A percentile compares a stretch with the other conserved stretches of the same genome.
phyloP scores from a whole-genome alignment of 2,329 filamentous ascomycete genomes.

The Emmonsia crescens region DNA sequence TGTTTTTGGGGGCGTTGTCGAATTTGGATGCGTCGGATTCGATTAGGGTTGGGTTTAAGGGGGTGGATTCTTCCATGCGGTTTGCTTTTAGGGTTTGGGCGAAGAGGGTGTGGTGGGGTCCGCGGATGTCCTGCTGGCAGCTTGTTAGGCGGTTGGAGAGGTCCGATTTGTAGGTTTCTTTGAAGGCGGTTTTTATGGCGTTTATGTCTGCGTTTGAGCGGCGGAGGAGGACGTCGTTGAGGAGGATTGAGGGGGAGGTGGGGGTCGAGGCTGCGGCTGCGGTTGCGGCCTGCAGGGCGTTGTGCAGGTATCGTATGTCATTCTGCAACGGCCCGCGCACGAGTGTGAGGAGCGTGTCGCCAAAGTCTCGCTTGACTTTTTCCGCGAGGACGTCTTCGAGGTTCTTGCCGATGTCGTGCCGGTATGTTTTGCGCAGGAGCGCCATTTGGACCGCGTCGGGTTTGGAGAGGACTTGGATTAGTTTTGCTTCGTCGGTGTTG shows the following conservation, averaged over 20 bases:
- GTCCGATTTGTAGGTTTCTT: conserved; percentile 49
- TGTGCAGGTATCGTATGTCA: conserved; percentile 44
- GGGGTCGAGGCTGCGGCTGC: not conserved
- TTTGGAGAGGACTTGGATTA: conserved; percentile 59
- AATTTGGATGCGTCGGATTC: conserved; percentile 63
- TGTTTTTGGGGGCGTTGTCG: conserved; percentile 59
- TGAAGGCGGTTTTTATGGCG: conserved; percentile 66
- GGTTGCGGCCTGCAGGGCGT: not conserved
- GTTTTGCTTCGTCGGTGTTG: conserved; percentile 70
- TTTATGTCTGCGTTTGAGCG: conserved; percentile 69
- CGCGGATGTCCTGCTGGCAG: conserved; percentile 62
- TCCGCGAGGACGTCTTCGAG: not conserved
- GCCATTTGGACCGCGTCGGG: conserved; percentile 71
- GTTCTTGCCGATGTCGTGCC: conserved; percentile 48
- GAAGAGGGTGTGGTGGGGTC: conserved; percentile 73
- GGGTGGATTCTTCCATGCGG: conserved; percentile 60
- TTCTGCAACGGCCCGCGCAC: conserved; percentile 57
- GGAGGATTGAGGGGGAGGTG: conserved; percentile 58
- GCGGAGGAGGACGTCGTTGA: conserved; percentile 68
- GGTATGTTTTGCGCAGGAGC: conserved; percentile 56
- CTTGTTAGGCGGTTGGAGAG: conserved; percentile 44
- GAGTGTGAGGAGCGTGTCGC: not conserved
- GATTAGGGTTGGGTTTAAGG: conserved; percentile 57
- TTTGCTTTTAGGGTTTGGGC: conserved; percentile 62
- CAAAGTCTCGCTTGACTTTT: not conserved